These are phyloP conservation scores for Russula sp. DNA, from an alignment of 768 basidiomycete species.

Conservation along the genomic window DNA sequence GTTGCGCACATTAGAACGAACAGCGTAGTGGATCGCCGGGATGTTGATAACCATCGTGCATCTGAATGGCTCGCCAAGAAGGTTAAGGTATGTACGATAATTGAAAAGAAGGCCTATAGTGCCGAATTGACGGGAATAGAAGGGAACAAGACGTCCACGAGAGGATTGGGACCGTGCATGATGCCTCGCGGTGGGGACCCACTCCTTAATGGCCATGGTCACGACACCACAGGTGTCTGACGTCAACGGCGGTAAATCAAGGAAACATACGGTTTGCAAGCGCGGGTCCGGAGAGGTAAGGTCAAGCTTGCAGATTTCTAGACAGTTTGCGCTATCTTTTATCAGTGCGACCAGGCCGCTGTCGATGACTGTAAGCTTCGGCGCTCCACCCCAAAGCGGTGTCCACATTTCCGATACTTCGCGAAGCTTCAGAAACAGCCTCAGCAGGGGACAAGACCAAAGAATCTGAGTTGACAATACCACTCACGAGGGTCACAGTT, in stretches of 20 bases:
- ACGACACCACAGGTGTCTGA: neutral
- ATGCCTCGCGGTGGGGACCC: neutral
- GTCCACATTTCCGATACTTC: neutral
- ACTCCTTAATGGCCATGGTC: neutral
- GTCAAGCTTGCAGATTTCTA: conserved; percentile 6
- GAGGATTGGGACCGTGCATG: neutral
- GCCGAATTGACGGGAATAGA: neutral
- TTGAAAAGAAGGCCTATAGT: conserved; percentile 4
- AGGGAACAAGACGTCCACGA: neutral
- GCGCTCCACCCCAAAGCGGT: neutral
- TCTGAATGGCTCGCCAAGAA: too few species aligned
- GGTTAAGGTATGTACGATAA: neutral
- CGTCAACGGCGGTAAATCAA: conserved; percentile 1
- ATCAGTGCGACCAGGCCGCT: neutral
- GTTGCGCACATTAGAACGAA: neutral
- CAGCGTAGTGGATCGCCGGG: neutral
- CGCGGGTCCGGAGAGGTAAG: neutral
- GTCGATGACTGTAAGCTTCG: neutral
- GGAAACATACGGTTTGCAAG: neutral
- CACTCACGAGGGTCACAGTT: conserved; percentile 1
- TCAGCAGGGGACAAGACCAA: neutral
- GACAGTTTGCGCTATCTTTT: neutral
- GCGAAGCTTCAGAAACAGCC: neutral
- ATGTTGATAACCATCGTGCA: neutral
- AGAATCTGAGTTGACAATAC: neutral